A percentile compares a stretch with the other conserved stretches of the same genome.
Evolutionary conservation across 1,284 basidiomycete genomes (phyloP).

Genomic region (Sanghuangporus baumii): DNA sequence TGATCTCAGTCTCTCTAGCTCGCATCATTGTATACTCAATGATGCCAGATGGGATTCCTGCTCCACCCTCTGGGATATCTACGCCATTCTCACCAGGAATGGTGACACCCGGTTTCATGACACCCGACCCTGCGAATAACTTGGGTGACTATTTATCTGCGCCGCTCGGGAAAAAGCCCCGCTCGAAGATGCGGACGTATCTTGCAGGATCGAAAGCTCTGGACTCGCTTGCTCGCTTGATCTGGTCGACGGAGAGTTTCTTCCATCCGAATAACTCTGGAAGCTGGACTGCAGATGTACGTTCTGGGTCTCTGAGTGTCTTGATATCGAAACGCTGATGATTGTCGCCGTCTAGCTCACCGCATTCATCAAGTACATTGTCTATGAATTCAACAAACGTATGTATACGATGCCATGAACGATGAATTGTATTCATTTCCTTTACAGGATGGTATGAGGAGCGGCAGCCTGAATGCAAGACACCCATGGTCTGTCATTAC

Average conservation of each 20-base stretch:
- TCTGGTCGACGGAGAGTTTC: slow-evolving; percentile 86
- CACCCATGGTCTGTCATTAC: slow-evolving; percentile 48
- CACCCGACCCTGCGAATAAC: slow-evolving; percentile 23
- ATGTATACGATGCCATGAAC: slow-evolving; percentile 20
- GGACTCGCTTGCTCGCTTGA: slow-evolving; percentile 77
- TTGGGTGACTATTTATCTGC: slow-evolving; percentile 59
- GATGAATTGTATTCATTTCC: slow-evolving; percentile 3
- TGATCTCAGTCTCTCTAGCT: slow-evolving; percentile 66
- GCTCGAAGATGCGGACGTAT: slow-evolving; percentile 47
- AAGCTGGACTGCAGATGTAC: slow-evolving; percentile 62
- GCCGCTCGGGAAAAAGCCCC: slow-evolving; percentile 39
- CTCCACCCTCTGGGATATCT: slow-evolving; percentile 37
- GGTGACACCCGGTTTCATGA: slow-evolving; percentile 48
- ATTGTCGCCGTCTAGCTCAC: slow-evolving; percentile 44
- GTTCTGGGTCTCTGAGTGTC: slow-evolving; percentile 23
- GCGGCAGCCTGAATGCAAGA: slow-evolving; percentile 76
- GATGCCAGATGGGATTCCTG: slow-evolving; percentile 56
- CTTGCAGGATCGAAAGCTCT: slow-evolving; percentile 84
- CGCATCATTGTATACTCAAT: slow-evolving; percentile 90
- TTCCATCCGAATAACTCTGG: slow-evolving; percentile 81
- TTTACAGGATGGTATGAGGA: slow-evolving; percentile 75
- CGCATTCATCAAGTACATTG: slow-evolving; percentile 83
- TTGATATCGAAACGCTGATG: background rate
- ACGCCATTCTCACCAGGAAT: slow-evolving; percentile 57
- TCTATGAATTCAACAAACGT: slow-evolving; percentile 85